A percentile compares a stretch with the other conserved stretches of the same genome.
Conservation (phyloP, 768 basidiomycete species). For the Pisolithus orientalis region DNA sequence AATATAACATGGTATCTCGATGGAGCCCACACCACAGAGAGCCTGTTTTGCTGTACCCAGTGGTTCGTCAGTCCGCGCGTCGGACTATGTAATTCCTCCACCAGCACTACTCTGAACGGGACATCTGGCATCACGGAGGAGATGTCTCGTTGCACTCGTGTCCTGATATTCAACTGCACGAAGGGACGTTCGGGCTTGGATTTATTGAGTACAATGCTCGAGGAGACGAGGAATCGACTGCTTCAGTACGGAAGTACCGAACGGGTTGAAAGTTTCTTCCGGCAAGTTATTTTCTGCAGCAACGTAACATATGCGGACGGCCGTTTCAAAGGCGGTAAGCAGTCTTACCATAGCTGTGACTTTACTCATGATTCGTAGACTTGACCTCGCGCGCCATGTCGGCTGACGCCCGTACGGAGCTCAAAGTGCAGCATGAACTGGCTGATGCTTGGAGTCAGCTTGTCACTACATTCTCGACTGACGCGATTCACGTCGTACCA, state of each 20-base stretch:
- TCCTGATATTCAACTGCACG: slow-evolving; percentile 94
- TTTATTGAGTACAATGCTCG: slow-evolving; percentile 62
- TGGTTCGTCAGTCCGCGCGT: slow-evolving; percentile 75
- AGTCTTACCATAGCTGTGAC: neutral
- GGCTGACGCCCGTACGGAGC: slow-evolving; percentile 49
- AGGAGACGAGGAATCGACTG: slow-evolving; percentile 45
- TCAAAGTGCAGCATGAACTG: slow-evolving; percentile 62
- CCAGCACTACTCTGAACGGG: neutral
- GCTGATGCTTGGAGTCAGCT: slow-evolving; percentile 66
- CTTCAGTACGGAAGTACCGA: slow-evolving; percentile 32
- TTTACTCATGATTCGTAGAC: slow-evolving; percentile 43
- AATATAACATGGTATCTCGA: slow-evolving; percentile 83
- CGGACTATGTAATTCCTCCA: slow-evolving; percentile 33
- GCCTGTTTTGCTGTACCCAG: slow-evolving; percentile 75
- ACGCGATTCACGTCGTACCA: slow-evolving; percentile 70
- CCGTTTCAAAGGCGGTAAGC: slow-evolving; percentile 81
- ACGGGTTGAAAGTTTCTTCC: slow-evolving; percentile 50
- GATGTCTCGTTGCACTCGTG: slow-evolving; percentile 33
- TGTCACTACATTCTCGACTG: slow-evolving; percentile 51
- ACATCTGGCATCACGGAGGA: neutral
- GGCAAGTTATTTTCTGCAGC: slow-evolving; percentile 89
- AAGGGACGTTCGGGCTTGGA: slow-evolving; percentile 74
- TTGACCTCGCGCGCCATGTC: slow-evolving; percentile 65
- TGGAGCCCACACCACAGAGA: slow-evolving; percentile 93
- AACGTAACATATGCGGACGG: slow-evolving; percentile 94